phyloP scores from a whole-genome alignment of 1,139 yeast genomes.

The Pichia sp. region DNA sequence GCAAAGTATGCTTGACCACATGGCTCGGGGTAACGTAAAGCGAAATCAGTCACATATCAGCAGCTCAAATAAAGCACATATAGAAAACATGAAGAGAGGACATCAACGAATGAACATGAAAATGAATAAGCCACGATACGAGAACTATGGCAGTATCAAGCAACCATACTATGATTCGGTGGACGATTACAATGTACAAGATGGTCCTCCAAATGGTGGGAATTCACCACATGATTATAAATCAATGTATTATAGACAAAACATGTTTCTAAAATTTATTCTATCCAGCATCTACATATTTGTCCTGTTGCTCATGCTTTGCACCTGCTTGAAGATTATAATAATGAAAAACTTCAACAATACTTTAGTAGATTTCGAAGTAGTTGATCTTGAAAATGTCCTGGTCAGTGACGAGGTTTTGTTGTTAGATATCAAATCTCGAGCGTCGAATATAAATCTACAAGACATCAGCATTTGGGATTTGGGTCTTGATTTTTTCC shows the following conservation, averaged over 20 bases:
- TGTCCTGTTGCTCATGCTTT: slow-evolving; percentile 14
- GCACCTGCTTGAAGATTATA: slow-evolving; percentile 21
- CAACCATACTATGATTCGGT: slow-evolving; percentile 6
- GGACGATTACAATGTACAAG: slow-evolving; percentile 16
- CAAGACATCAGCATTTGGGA: slow-evolving; percentile 61
- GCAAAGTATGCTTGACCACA: not conserved
- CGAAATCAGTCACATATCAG: not conserved
- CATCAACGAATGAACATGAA: not conserved
- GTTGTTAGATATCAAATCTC: slow-evolving; percentile 68
- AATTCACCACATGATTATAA: slow-evolving; percentile 33
- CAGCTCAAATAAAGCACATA: not conserved
- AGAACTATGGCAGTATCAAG: slow-evolving; percentile 10
- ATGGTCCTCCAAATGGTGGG: slow-evolving; percentile 14
- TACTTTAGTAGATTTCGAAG: slow-evolving; percentile 52
- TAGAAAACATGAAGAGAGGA: not conserved
- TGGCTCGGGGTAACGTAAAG: not conserved
- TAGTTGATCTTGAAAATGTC: slow-evolving; percentile 61
- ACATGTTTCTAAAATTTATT: slow-evolving; percentile 20
- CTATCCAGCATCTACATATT: slow-evolving; percentile 19
- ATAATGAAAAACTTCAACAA: slow-evolving; percentile 28
- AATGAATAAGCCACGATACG: not conserved
- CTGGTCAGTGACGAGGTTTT: slow-evolving; percentile 79
- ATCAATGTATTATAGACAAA: slow-evolving; percentile 26
- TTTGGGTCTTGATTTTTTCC: slow-evolving; percentile 76
- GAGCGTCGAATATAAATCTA: slow-evolving; percentile 80